Base-by-base conservation (phyloP, 139 green algal species). In the Haematococcus sp. region DNA sequence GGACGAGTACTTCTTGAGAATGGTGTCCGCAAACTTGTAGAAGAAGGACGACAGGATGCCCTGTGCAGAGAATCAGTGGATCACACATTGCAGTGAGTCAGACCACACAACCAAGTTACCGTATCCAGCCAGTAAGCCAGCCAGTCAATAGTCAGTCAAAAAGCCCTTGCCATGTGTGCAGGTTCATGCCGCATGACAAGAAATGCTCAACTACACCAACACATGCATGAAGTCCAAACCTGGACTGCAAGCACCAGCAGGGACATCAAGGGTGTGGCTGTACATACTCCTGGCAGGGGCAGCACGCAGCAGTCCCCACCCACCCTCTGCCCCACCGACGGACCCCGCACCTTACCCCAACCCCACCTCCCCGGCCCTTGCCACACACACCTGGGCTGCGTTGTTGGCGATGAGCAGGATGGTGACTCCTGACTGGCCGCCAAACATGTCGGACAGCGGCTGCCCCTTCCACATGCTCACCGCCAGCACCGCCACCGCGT, bases 21-120 rank as follows among this genome's bases (percentile, higher is more conserved):
- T 97, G 34, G 95, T 96, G 83, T 98, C 94, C 23, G 95, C 64
- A 74, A 93, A 98, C 82, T 98, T 98, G 87, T 95, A 98, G 85
- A 98, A 98, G 82, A 98, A 98, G 58, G 83, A 92, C 0, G 85
- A 89, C 33, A 98, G 84, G 30, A 98, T 93, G 71, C 94, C 94
- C 86, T 97, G 92, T 25, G 88, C 46, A 25, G 40, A 49, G 40
- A 49, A 7, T 19, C 40, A 49, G 40, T 49, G n/a, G n/a, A n/a
- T n/a, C n/a, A n/a, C n/a, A n/a, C n/a, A n/a, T n/a, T n/a, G n/a
- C n/a, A n/a, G n/a, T n/a, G n/a, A n/a, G n/a, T n/a, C n/a, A n/a
- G n/a, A n/a, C n/a, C n/a, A n/a, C n/a, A n/a, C n/a, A n/a, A n/a
- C n/a, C n/a, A n/a, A n/a, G n/a, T n/a, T n/a, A n/a, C n/a, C n/a